phyloP scores from a whole-genome alignment of 169 alveolate genomes.

The Perkinsus olseni region DNA sequence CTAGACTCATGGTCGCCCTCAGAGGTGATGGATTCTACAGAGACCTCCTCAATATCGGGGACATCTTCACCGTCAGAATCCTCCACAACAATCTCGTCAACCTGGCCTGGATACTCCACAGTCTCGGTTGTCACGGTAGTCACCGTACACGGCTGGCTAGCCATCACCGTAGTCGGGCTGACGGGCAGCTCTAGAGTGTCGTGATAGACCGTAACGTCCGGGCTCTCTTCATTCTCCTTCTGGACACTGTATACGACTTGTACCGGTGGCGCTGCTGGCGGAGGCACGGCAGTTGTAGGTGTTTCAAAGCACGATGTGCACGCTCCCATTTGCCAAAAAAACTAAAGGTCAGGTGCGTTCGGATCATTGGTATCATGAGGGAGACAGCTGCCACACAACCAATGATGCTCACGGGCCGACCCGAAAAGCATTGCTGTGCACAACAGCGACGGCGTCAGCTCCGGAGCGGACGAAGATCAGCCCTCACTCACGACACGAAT shows the following conservation, averaged over 20 bases:
- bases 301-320: background rate
- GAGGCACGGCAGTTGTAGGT: background rate
- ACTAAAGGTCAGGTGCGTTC: background rate
- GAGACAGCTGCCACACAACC: background rate
- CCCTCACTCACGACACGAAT: too few relatives aligned
- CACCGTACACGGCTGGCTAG: background rate
- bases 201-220: background rate
- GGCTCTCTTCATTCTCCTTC: background rate
- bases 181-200: background rate
- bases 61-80: background rate
- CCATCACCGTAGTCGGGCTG: background rate
- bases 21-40: background rate
- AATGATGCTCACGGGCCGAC: too few relatives aligned
- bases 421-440: too few relatives aligned
- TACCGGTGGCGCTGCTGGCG: background rate
- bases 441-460: background rate
- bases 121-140: background rate
- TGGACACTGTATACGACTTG: background rate
- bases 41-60: background rate
- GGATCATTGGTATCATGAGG: background rate
- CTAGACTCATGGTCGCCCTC: background rate
- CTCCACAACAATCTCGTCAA: background rate
- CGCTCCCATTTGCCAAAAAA: background rate
- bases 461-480: background rate
- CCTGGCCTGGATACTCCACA: background rate